Evolutionary conservation across 2,329 filamentous ascomycete species (phyloP), one percentile per base, ranked within the genome.

Genomic region (Fusarium sp.): DNA sequence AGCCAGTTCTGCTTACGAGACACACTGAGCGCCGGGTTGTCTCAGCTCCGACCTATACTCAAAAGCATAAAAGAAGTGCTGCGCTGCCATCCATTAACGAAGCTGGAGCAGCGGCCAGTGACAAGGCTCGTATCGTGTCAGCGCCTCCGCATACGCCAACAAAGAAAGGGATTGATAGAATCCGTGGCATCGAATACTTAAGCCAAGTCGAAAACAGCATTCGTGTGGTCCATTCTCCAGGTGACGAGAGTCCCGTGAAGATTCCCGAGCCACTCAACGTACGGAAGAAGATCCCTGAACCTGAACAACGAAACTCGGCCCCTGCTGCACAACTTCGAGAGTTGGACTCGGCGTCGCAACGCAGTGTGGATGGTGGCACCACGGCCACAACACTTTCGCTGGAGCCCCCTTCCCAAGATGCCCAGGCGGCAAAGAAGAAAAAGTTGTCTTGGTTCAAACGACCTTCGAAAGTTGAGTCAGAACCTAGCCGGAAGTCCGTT

Each of bases 381-480:
- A 42, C 33, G 44, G 27, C 21, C 64, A 65, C 27, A 63, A 77
- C 59, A 71, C 71, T 45, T 55, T 71, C 33, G 54, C 55, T 60
- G 10, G 73, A 75, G 10, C 62, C 66, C 21, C 49, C 48, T 33
- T 60, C 70, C 27, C 38, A 72, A 10, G 77, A 76, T 31, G 51
- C 60, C 5, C 72, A 75, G 27, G 66, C 48, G 25, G 49, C 67
- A 31, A 81, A 82, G 69, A 86, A 84, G 77, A 87, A 86, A 79
- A 85, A 83, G 55, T 78, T 81, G 7, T 84, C 83, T 4, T 89
- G 87, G 87, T 88, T 89, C 77, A 86, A 83, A 70, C 83, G 86
- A 16, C 73, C 78, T 21, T 85, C 84, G 16, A 87, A 84, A 69
- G 80, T 70, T 8, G 79, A 77, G 44, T 69, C 75, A 4, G 76